Conservation (phyloP, 495 filamentous ascomycete genomes). For the Schizothecium vesticola region DNA sequence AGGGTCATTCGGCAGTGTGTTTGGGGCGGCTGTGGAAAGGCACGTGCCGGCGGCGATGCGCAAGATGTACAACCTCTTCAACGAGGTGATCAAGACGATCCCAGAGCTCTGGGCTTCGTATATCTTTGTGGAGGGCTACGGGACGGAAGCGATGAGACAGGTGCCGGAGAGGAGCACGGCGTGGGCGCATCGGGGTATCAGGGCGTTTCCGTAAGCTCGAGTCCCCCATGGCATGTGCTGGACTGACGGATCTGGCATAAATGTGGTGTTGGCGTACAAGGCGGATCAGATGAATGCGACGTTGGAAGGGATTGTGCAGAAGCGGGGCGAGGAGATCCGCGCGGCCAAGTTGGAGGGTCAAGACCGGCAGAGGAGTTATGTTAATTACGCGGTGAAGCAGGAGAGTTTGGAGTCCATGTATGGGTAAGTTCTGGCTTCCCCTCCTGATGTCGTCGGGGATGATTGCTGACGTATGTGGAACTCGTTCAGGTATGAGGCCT, state of each 20-base stretch:
- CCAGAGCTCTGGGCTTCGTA: slow-evolving; percentile 30
- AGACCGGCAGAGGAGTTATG: slow-evolving; percentile 27
- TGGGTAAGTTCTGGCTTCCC: slow-evolving; percentile 30
- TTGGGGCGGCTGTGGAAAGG: slow-evolving; percentile 41
- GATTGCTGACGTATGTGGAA: not conserved
- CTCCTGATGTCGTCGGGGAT: not conserved
- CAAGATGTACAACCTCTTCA: slow-evolving; percentile 40
- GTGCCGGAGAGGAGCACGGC: slow-evolving; percentile 36
- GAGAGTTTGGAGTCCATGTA: slow-evolving; percentile 40
- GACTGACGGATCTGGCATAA: not conserved
- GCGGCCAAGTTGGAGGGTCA: not conserved
- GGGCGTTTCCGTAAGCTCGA: slow-evolving; percentile 28
- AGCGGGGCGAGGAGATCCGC: slow-evolving; percentile 10
- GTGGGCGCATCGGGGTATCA: slow-evolving; percentile 37
- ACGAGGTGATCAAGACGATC: slow-evolving; percentile 14
- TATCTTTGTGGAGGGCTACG: slow-evolving; percentile 53
- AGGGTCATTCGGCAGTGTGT: slow-evolving; percentile 31
- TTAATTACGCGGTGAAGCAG: slow-evolving; percentile 45
- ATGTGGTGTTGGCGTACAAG: not conserved
- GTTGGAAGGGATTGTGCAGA: not conserved
- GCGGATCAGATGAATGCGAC: not conserved
- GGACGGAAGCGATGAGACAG: slow-evolving; percentile 36
- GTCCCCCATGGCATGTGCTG: not conserved
- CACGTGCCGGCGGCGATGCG: slow-evolving; percentile 41
- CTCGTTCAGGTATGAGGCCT: slow-evolving; percentile 44